phyloP scores from a whole-genome alignment of 768 basidiomycete species.

The Coprinopsis strossmayeri region DNA sequence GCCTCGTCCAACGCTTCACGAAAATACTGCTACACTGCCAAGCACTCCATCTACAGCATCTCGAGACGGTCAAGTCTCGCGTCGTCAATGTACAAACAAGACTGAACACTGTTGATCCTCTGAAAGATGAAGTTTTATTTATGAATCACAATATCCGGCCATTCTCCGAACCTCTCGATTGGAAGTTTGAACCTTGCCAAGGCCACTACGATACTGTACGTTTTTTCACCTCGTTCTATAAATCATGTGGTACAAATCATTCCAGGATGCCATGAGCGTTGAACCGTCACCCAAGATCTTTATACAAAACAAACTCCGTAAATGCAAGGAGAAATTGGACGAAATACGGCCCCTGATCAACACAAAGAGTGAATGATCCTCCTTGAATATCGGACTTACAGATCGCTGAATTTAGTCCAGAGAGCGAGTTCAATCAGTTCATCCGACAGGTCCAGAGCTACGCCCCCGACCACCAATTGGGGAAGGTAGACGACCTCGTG shows the following conservation, averaged over 20 bases:
- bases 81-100: constrained; percentile 39
- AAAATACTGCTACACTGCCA: constrained; percentile 55
- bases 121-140: constrained; percentile 64
- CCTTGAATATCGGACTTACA: no score
- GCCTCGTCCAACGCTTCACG: constrained; percentile 49
- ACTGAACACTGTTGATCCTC: constrained; percentile 46
- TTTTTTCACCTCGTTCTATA: neutral
- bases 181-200: constrained; percentile 69
- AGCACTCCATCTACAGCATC: constrained; percentile 48
- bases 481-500: constrained; percentile 50
- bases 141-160: constrained; percentile 63
- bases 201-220: constrained; percentile 73
- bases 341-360: constrained; percentile 54
- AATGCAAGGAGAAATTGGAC: constrained; percentile 51
- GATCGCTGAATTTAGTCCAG: constrained; percentile 7
- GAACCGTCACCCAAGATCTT: constrained; percentile 71
- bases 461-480: constrained; percentile 40
- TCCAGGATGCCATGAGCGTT: constrained; percentile 52
- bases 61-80: constrained; percentile 50
- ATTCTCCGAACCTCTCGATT: constrained; percentile 60
- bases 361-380: constrained; percentile 63
- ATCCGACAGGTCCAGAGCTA: constrained; percentile 43
- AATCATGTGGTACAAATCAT: constrained; percentile 8
- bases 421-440: constrained; percentile 46
- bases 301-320: constrained; percentile 71